A percentile compares a stretch with the other conserved stretches of the same genome.
Conservation (phyloP, 208 protist species). For the Strigomonas culicis region DNA sequence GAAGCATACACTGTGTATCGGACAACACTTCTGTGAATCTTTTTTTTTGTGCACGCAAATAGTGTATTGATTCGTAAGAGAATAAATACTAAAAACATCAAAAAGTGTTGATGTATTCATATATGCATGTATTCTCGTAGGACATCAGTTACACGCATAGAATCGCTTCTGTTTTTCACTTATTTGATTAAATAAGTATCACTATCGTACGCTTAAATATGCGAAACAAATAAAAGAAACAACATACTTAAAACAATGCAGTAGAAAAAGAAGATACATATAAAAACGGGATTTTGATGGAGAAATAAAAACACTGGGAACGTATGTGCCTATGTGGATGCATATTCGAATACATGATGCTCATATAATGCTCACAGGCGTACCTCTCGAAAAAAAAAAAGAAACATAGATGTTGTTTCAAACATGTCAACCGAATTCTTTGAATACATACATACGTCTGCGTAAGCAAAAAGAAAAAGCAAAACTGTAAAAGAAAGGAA, state of each 20-base stretch:
- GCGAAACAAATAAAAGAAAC: background rate
- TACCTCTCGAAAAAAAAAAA: background rate
- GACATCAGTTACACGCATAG: background rate
- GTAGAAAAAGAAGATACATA: background rate
- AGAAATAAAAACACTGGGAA: too few species aligned
- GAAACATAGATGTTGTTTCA: background rate
- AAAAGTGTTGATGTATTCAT: background rate
- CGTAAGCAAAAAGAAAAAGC: background rate
- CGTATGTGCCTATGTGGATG: too few species aligned
- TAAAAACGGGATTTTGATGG: background rate
- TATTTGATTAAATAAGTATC: too few species aligned
- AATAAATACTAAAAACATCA: constrained; percentile 7
- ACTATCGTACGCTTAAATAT: too few species aligned
- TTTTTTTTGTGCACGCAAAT: constrained; percentile 8
- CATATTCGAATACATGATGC: too few species aligned
- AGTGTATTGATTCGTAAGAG: background rate
- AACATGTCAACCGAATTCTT: background rate
- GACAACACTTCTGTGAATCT: too few species aligned
- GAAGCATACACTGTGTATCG: constrained; percentile 1
- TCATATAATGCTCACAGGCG: too few species aligned
- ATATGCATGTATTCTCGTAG: background rate
- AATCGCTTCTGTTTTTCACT: background rate
- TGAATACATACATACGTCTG: background rate
- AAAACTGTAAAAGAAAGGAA: background rate
- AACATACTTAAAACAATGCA: background rate